Conservation (phyloP, 73 alveolate genomes). For the Paramecium biaurelia region DNA sequence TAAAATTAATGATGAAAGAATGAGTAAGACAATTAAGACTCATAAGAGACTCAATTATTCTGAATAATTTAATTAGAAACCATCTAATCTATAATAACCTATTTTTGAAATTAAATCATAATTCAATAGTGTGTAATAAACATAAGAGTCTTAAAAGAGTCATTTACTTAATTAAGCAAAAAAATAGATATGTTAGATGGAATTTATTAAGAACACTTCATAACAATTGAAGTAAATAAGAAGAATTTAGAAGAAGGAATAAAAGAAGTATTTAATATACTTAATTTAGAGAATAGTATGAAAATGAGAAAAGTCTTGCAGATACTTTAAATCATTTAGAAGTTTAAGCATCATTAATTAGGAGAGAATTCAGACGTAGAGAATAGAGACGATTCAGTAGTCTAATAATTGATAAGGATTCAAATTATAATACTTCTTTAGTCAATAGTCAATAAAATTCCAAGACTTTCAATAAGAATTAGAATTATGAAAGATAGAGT, state of each 20-base stretch:
- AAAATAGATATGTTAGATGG: background rate
- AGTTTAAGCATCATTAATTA: background rate
- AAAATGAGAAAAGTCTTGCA: background rate
- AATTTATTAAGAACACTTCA: background rate
- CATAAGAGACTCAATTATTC: background rate
- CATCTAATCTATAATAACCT: background rate
- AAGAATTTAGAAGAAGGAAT: background rate
- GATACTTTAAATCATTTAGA: conserved; percentile 1
- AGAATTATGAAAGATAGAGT: background rate
- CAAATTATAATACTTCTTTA: background rate
- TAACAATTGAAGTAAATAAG: background rate
- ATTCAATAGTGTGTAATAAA: background rate
- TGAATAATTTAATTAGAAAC: background rate
- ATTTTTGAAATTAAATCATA: background rate
- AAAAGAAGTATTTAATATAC: background rate
- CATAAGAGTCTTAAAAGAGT: background rate
- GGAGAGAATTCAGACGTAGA: background rate
- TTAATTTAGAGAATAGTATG: background rate
- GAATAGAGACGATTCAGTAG: conserved; percentile 35
- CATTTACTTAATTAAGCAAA: background rate
- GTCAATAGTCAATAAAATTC: background rate
- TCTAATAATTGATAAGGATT: background rate
- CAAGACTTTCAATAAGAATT: background rate
- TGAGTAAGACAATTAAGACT: background rate
- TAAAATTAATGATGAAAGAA: background rate